These are phyloP conservation scores for Coemansia reversa DNA, from an alignment of 192 early-diverging fungal species.

Conservation along the genomic window DNA sequence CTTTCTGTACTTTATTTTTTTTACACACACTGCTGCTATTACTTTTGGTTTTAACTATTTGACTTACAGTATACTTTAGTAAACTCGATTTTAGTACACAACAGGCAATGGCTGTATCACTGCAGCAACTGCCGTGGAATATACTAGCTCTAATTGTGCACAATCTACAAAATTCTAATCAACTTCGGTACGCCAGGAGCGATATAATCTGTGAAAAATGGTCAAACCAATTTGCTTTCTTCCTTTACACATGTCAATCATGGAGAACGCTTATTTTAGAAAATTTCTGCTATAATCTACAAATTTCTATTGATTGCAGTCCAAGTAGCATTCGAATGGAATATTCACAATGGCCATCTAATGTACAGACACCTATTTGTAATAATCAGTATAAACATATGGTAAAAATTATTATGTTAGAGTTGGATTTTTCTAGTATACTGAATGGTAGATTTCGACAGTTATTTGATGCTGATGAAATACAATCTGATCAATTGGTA, in stretches of 20 bases:
- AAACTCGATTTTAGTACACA: not conserved
- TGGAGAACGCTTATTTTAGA: not conserved
- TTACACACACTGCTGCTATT: not conserved
- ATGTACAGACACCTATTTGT: not conserved
- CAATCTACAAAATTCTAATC: not conserved
- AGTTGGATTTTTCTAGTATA: conserved; percentile 17
- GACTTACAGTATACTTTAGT: too few relatives aligned
- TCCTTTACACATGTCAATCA: conserved; percentile 11
- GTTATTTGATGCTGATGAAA: not conserved
- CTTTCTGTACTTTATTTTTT: not conserved
- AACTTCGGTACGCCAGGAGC: not conserved
- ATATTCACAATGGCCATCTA: not conserved
- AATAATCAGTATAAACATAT: not conserved
- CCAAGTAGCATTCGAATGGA: not conserved
- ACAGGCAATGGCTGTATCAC: conserved; percentile 1
- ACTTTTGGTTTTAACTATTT: not conserved
- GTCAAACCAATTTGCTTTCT: not conserved
- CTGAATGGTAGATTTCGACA: conserved; percentile 5
- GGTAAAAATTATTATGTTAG: not conserved
- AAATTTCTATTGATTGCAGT: not conserved
- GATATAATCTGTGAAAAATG: not conserved
- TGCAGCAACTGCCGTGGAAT: conserved; percentile 14
- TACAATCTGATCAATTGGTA: not conserved
- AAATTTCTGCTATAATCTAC: not conserved
- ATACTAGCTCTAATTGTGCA: conserved; percentile 1